Evolutionary conservation across 2,329 filamentous ascomycete species (phyloP), one percentile per base, ranked within the genome.

Genomic region (Albifimbria verrucaria): DNA sequence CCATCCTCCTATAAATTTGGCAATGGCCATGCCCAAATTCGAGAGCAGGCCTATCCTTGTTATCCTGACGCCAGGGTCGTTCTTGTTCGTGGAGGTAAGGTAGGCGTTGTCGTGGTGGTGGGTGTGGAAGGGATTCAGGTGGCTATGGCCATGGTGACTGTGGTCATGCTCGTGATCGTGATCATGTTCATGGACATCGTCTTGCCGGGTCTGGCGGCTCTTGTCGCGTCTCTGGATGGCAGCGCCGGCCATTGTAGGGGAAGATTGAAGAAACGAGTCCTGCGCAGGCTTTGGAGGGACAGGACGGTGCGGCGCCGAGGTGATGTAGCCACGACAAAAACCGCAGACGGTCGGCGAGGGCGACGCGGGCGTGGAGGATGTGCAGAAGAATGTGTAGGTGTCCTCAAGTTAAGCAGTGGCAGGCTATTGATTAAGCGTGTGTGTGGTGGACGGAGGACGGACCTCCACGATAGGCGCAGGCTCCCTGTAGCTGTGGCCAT

Each of bases 31-130:
- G 66, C 86, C 87, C 50, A 97, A 78, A 70, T 99, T 99, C 62
- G 92, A 90, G 63, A 97, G 62, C 43, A 77, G 70, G 42, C 79
- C 79, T 58, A 85, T 80, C 0, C 82, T 82, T 21, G 77, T 81
- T 54, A 89, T 78, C 41, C 81, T 65, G 52, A 89, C 87, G 0
- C 85, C 83, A 49, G 87, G 89, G 61, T 82, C 83, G 65, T 83
- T 87, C 69, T 89, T 85, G 57, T 90, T 88, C 59, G 91, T 81
- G 50, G 94, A 99, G 66, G 97, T 97, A 64, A 92, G 87, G 63
- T 96, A 95, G 59, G 91, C 91, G 48, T 94, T 92, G 72, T 99
- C 94, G 60, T 89, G 88, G 72, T 96, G 91, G 65, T 93, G 89
- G 68, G 90, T 85, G 63, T 85, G 80, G 55, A 76, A 73, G 57